Conservation (phyloP, 176 grass and related monocot genomes). For the Musa beccarii region DNA sequence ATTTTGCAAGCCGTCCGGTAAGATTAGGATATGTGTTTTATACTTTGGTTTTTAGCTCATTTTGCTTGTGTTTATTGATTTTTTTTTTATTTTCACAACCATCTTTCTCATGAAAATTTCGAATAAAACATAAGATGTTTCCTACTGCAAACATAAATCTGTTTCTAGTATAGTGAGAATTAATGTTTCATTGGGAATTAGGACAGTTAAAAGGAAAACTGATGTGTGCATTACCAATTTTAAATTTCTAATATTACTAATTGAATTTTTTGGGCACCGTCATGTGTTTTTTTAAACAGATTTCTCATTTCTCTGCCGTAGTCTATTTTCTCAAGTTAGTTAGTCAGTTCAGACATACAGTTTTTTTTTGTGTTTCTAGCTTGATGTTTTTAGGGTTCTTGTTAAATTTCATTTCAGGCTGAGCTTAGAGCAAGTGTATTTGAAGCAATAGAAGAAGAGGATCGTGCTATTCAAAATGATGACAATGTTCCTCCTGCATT, state of each 20-base stretch:
- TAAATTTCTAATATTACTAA: not conserved
- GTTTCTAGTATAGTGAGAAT: not conserved
- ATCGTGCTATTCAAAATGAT: constrained; percentile 3
- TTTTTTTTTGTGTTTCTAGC: not conserved
- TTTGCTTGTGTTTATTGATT: not conserved
- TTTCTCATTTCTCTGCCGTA: not conserved
- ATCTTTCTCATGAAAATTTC: not conserved
- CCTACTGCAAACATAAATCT: not conserved
- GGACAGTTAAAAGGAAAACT: not conserved
- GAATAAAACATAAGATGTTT: not conserved
- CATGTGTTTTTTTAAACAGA: not conserved
- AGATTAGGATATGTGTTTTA: too few relatives aligned
- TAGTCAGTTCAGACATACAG: not conserved
- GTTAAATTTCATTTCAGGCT: not conserved
- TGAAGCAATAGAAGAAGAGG: constrained; percentile 27
- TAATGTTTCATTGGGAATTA: not conserved
- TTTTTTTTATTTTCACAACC: not conserved
- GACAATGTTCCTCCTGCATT: constrained; percentile 18
- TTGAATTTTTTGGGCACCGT: too few relatives aligned
- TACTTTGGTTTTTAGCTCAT: too few relatives aligned
- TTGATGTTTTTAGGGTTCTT: constrained; percentile 1
- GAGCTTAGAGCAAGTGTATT: constrained; percentile 21
- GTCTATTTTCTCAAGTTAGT: not conserved
- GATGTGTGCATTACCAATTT: not conserved
- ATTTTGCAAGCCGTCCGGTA: too few relatives aligned